A percentile compares a stretch with the other conserved stretches of the same genome.
phyloP scores from a whole-genome alignment of 345 rosid genomes.

The Populus nigra region DNA sequence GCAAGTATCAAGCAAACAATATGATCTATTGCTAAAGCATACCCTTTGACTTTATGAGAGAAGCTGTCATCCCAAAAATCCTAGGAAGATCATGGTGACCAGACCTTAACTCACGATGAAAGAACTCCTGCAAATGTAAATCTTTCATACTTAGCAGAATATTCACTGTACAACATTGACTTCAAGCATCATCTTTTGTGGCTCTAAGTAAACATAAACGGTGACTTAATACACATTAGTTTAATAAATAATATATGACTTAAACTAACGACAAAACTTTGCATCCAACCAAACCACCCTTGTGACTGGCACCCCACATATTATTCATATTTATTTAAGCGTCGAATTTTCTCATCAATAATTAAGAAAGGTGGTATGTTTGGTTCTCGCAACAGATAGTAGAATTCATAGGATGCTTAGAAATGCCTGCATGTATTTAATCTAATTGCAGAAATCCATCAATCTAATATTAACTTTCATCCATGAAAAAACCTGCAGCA shows the following conservation, averaged over 20 bases:
- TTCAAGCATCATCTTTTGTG: neutral
- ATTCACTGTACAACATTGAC: neutral
- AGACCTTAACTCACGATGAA: conserved; percentile 43
- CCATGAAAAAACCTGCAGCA: neutral
- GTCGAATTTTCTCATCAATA: neutral
- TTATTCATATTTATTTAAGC: neutral
- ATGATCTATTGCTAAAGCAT: conserved; percentile 5
- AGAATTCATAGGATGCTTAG: neutral
- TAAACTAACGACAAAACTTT: neutral
- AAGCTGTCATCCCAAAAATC: conserved; percentile 94
- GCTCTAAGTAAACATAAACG: neutral
- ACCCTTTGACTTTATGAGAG: conserved; percentile 84
- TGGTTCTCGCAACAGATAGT: neutral
- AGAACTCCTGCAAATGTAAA: conserved; percentile 64
- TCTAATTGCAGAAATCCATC: too few relatives aligned
- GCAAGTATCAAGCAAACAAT: neutral
- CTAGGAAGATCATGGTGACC: conserved; percentile 50
- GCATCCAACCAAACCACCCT: neutral
- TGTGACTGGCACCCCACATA: neutral
- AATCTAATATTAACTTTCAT: too few relatives aligned
- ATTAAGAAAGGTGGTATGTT: too few relatives aligned
- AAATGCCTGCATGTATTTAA: neutral
- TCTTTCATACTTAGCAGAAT: neutral
- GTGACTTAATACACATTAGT: neutral
- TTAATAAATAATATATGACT: neutral